Evolutionary conservation across 768 basidiomycete species (phyloP).

Genomic region (Trametes gibbosa): DNA sequence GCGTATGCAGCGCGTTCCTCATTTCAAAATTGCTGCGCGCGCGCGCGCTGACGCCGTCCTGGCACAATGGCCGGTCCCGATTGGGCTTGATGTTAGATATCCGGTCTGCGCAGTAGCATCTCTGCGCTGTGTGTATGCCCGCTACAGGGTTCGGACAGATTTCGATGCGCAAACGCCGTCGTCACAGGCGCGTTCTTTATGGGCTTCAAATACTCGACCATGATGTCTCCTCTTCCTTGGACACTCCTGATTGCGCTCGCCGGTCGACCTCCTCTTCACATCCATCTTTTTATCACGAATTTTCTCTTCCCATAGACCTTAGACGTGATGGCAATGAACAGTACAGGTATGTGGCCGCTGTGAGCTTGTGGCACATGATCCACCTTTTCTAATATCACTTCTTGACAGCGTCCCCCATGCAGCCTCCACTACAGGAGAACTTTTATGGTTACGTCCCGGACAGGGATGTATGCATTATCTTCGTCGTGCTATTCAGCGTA

Average conservation of each 20-base stretch:
- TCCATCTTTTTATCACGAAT: background rate
- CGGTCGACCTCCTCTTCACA: background rate
- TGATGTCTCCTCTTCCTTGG: background rate
- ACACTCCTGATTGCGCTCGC: conserved; percentile 4
- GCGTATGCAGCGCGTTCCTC: background rate
- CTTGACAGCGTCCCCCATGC: background rate
- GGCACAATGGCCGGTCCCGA: background rate
- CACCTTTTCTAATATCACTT: background rate
- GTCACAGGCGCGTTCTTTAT: conserved; percentile 3
- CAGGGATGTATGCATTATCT: conserved; percentile 8
- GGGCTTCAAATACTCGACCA: background rate
- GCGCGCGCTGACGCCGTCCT: background rate
- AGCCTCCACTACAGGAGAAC: background rate
- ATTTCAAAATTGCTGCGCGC: background rate
- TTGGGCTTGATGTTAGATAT: background rate
- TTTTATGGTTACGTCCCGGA: conserved; percentile 14
- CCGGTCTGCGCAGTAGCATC: background rate
- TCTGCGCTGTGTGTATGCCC: background rate
- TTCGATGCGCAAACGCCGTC: background rate
- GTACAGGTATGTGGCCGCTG: background rate
- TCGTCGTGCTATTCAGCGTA: conserved; percentile 18
- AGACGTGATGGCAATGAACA: background rate
- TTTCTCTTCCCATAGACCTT: background rate
- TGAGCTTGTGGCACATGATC: background rate
- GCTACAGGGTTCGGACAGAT: conserved; percentile 3